Evolutionary conservation across 257 asterid species (phyloP).

Genomic region (Marsdenia floribunda): DNA sequence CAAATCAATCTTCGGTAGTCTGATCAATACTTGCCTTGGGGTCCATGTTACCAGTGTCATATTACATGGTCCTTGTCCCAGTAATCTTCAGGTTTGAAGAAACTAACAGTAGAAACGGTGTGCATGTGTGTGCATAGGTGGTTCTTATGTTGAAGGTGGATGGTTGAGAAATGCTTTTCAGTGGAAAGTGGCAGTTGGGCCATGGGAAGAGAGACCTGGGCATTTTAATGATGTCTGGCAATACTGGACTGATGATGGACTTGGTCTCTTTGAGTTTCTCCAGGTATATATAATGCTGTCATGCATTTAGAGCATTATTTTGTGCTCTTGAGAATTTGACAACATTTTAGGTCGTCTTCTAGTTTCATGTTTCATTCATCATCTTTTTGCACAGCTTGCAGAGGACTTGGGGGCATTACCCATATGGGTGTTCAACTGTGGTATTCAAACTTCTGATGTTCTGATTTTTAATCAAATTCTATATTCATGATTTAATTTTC

Average conservation of each 20-base stretch:
- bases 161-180: conserved; percentile 87
- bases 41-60: not conserved
- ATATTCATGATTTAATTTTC: not conserved
- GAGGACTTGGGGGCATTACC: conserved; percentile 90
- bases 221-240: conserved; percentile 97
- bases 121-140: conserved; percentile 50
- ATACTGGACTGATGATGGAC: conserved; percentile 96
- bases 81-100: not conserved
- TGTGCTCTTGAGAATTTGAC: not conserved
- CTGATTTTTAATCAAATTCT: not conserved
- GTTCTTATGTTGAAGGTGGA: conserved; percentile 92
- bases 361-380: not conserved
- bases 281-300: conserved; percentile 4
- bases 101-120: not conserved
- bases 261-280: conserved; percentile 37
- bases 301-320: not conserved
- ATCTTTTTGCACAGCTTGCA: conserved; percentile 67
- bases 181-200: conserved; percentile 92
- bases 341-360: not conserved
- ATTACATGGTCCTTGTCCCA: not conserved
- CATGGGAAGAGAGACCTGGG: conserved; percentile 94
- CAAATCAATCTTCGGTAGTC: too few relatives aligned
- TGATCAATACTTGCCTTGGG: not conserved
- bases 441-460: conserved; percentile 27
- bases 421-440: conserved; percentile 91